Conservation (phyloP, 2,329 filamentous ascomycete genomes). For the Aspergillus sp. region DNA sequence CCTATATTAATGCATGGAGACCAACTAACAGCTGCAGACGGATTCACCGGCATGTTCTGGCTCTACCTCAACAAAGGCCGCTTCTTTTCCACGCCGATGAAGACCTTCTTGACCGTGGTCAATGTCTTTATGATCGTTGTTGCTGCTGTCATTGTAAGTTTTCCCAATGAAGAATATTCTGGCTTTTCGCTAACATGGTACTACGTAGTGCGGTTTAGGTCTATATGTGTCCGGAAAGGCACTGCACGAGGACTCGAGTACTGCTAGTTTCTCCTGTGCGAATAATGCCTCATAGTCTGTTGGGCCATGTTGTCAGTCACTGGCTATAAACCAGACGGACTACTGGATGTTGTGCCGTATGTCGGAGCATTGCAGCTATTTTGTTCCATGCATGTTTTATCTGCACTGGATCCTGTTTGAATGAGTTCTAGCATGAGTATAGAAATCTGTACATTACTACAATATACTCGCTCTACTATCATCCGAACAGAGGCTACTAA, state of each 20-base stretch:
- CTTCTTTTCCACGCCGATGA: slow-evolving; percentile 30
- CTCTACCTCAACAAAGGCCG: slow-evolving; percentile 34
- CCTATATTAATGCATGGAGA: background rate
- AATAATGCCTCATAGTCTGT: slow-evolving; percentile 24
- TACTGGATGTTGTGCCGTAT: no score
- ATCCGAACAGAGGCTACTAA: no score
- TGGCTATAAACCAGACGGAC: no score
- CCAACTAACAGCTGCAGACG: slow-evolving; percentile 11
- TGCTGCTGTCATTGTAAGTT: slow-evolving; percentile 24
- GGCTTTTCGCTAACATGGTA: background rate
- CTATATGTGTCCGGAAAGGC: slow-evolving; percentile 35
- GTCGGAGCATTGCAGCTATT: no score
- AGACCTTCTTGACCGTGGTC: slow-evolving; percentile 27
- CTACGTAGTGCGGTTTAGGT: slow-evolving; percentile 30
- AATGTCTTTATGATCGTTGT: slow-evolving; percentile 27
- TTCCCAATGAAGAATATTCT: no score
- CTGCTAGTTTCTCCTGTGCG: slow-evolving; percentile 33
- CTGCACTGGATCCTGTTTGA: no score
- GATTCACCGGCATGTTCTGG: slow-evolving; percentile 39
- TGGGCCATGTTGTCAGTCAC: no score
- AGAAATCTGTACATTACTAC: no score
- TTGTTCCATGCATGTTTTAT: no score
- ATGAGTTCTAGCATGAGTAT: no score
- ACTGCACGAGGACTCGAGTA: slow-evolving; percentile 32
- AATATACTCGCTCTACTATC: no score